Base-by-base conservation (phyloP, 1,284 basidiomycete genomes). In the Irpex sp. region DNA sequence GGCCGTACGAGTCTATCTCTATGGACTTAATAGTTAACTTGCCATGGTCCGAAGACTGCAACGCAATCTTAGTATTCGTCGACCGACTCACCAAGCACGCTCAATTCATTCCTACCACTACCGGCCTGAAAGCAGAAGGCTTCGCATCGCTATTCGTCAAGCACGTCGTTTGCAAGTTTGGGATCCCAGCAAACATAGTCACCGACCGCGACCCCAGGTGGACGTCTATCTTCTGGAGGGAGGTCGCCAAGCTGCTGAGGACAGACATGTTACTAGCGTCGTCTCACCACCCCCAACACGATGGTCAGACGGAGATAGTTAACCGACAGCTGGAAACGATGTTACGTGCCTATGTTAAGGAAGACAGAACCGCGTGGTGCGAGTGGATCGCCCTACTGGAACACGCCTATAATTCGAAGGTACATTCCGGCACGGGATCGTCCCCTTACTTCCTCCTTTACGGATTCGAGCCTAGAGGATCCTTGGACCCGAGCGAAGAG, bases 141-240 rank as follows among this genome's bases (percentile, higher is more conserved):
- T 66, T 70, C 21, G 69, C 71, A 0, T 2, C 40, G 11, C 26
- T 71, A 21, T 71, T 74, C 59, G 57, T 68, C 8, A 54, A 64
- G 5, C 66, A 71, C 38, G 59, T 71, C n/a, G 62, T 64, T 4
- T 58, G 38, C 19, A 51, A 62, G 8, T 72, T 65, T 64, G 71
- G 72, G 0, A 17, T 73, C 2, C 75, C 76, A 0, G 38, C 58
- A 0, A 58, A 65, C 8, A 68, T 75, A 2, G 70, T 75, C 19
- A 66, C 66, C 4, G 74, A 77, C 57, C n/a, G 73, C 8, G 73
- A 73, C 57, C 31, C 67, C 0, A 65, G 69, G 13, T 77, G 74
- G 68, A 65, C 67, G 9, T 63, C 65, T 0, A 21, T 58, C 11
- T 76, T 74, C 58, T 75, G 71, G 74, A 65, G 64, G 34, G 65